Evolutionary conservation across 139 green algal species (phyloP), one percentile per base, ranked within the genome.

Genomic region (Bryopsis sp.): DNA sequence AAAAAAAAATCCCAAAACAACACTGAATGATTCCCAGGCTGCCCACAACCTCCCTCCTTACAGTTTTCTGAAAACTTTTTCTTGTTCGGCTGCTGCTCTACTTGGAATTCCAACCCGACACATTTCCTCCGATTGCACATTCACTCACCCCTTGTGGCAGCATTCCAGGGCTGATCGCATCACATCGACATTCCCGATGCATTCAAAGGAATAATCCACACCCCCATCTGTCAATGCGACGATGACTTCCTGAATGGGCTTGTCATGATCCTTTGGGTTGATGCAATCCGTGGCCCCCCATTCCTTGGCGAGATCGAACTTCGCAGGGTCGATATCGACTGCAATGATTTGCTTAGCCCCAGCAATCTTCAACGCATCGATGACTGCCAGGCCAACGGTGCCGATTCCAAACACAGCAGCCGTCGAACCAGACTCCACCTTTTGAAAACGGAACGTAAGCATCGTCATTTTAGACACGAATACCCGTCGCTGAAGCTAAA

Each of bases 81-180:
- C n/a, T n/a, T n/a, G n/a, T n/a, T n/a, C n/a, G n/a, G n/a, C n/a
- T n/a, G n/a, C n/a, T n/a, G n/a, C n/a, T n/a, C n/a, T n/a, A n/a
- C n/a, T n/a, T n/a, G n/a, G n/a, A n/a, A n/a, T n/a, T n/a, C n/a
- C n/a, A n/a, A n/a, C n/a, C n/a, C n/a, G 47, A 24, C 47, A 22
- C 24, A 22, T 24, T 57, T n/a, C n/a, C n/a, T n/a, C n/a, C n/a
- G n/a, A n/a, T n/a, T n/a, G n/a, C n/a, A n/a, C n/a, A n/a, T n/a
- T n/a, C 11, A 50, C 15, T 11, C 15, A 50, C 36, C 84, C 84
- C 24, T 83, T 83, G 82, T 99, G 93, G 1, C 84, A 87, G 70
- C 83, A 92, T 79, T 99, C 95, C 36, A 99, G 81, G 0, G 95
- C 95, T 0, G 88, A 72, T 11, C 94, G 82, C 95, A 99, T 99